Evolutionary conservation across 2,329 filamentous ascomycete genomes (phyloP).

Genomic region (Elsinoe necatrix): DNA sequence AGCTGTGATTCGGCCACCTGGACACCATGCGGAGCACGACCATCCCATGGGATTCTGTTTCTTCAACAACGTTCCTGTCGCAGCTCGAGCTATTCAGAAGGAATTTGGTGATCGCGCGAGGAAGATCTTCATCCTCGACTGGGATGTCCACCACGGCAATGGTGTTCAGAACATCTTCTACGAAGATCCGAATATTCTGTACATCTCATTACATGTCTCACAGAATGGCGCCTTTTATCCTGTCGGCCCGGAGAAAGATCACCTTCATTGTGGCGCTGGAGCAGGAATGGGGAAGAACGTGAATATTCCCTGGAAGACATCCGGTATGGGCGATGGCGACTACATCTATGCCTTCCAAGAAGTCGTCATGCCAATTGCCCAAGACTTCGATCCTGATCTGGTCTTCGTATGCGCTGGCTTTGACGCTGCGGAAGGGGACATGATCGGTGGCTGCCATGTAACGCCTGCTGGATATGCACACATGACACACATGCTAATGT

Average conservation of each 20-base stretch:
- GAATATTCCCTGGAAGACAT: constrained; percentile 60
- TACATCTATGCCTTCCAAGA: constrained; percentile 95
- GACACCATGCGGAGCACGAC: constrained; percentile 86
- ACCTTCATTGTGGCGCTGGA: constrained; percentile 51
- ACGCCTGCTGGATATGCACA: constrained; percentile 87
- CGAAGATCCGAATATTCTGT: constrained; percentile 85
- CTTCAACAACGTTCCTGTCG: constrained; percentile 95
- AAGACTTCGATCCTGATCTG: constrained; percentile 86
- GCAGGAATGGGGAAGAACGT: constrained; percentile 55
- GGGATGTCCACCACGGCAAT: constrained; percentile 75
- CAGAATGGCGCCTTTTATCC: constrained; percentile 80
- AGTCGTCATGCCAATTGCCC: constrained; percentile 91
- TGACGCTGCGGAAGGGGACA: constrained; percentile 87
- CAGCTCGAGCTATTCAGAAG: constrained; percentile 75
- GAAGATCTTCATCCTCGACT: constrained; percentile 89
- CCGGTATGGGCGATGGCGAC: constrained; percentile 87
- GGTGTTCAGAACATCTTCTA: constrained; percentile 97
- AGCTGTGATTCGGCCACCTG: constrained; percentile 87
- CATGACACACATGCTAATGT: constrained; percentile 99
- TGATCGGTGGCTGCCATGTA: constrained; percentile 87
- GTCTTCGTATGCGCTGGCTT: constrained; percentile 95
- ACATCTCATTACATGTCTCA: constrained; percentile 91
- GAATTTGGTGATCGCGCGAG: constrained; percentile 73
- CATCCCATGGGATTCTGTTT: constrained; percentile 89
- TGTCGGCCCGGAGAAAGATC: constrained; percentile 49